These are phyloP conservation scores for Cicer judaicum DNA, from an alignment of 306 rosid genomes.

Conservation along the genomic window DNA sequence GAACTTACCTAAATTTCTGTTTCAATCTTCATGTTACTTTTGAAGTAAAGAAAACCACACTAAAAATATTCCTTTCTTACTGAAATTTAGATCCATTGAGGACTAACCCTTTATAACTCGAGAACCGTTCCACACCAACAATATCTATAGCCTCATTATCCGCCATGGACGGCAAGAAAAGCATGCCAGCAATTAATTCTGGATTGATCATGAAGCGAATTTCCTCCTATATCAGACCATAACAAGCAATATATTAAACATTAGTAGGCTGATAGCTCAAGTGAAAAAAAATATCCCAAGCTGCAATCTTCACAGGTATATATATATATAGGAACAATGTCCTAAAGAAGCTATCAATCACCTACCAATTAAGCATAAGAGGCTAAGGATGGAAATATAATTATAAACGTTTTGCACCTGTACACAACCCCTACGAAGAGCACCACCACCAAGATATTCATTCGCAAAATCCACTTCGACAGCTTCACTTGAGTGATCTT, in stretches of 20 bases:
- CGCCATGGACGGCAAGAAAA: conserved; percentile 88
- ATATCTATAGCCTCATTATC: conserved; percentile 92
- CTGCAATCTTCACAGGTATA: conserved; percentile 35
- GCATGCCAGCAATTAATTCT: conserved; percentile 86
- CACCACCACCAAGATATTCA: conserved; percentile 88
- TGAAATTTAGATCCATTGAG: conserved; percentile 34
- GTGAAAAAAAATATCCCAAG: conserved; percentile 42
- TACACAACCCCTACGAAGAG: conserved; percentile 83
- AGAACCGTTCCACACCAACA: conserved; percentile 87
- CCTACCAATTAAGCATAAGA: conserved; percentile 12
- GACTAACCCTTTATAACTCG: conserved; percentile 83
- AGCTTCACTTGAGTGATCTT: conserved; percentile 75
- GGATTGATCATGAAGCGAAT: conserved; percentile 93
- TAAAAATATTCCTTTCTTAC: conserved; percentile 9
- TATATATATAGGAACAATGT: conserved; percentile 2
- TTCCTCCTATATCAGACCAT: conserved; percentile 72
- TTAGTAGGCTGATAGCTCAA: neutral
- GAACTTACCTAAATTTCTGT: too few species aligned
- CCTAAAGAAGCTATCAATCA: neutral
- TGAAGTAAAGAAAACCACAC: neutral
- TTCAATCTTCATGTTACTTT: too few species aligned
- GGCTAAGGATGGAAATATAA: conserved; percentile 6
- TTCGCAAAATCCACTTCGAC: conserved; percentile 97
- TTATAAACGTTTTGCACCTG: conserved; percentile 62
- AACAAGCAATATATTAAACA: conserved; percentile 33